Percentiles rank a stretch among this genome's conserved stretches.
Conservation (phyloP, 2,329 filamentous ascomycete species). For the Xylariaceae sp. region DNA sequence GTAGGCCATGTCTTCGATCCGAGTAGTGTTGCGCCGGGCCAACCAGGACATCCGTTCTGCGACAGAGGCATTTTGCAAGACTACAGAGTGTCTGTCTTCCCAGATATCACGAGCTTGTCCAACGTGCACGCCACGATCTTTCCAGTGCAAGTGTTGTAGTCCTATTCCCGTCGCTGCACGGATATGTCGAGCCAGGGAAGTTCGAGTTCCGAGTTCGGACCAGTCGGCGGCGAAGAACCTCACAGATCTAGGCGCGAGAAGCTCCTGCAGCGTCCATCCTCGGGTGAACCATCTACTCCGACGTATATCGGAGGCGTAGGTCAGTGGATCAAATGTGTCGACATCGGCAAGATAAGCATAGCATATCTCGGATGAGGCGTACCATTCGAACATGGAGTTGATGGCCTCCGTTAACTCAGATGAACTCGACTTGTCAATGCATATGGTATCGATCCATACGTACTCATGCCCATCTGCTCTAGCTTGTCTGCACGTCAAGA, state of each 20-base stretch:
- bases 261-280: constrained; percentile 9
- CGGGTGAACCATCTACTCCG: constrained; percentile 5
- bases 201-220: constrained; percentile 1
- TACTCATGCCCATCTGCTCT: background rate
- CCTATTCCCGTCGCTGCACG: constrained; percentile 1
- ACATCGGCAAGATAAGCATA: constrained; percentile 5
- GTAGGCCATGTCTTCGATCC: constrained; percentile 8
- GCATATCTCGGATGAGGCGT: background rate
- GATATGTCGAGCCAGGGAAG: constrained; percentile 1
- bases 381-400: constrained; percentile 10
- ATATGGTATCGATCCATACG: constrained; percentile 8
- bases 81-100: background rate
- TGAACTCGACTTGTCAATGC: constrained; percentile 8
- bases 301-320: background rate
- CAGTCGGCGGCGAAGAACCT: constrained; percentile 8
- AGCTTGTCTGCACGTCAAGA: constrained; percentile 1
- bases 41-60: constrained; percentile 5
- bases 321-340: background rate
- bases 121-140: background rate
- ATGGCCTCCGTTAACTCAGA: constrained; percentile 7
- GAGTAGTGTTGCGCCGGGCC: constrained; percentile 3
- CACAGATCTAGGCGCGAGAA: constrained; percentile 5
- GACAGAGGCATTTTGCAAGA: background rate
- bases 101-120: background rate
- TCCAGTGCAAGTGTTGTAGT: constrained; percentile 3